These are phyloP conservation scores for Mangifera indica DNA, from an alignment of 345 rosid species.

Conservation along the genomic window DNA sequence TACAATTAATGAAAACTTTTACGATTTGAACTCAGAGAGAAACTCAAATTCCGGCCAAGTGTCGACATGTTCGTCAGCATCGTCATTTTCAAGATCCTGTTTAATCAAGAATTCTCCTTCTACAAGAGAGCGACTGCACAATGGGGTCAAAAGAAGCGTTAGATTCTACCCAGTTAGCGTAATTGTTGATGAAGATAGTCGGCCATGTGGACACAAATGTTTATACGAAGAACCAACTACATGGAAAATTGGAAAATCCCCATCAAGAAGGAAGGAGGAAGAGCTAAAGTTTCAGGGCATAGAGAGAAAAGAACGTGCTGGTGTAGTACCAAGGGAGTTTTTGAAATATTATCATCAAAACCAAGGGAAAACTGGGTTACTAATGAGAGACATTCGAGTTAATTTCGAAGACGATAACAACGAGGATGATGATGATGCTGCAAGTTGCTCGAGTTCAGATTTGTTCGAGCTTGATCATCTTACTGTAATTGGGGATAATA, in stretches of 20 bases:
- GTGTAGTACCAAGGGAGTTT: slow-evolving; percentile 47
- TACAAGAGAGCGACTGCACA: slow-evolving; percentile 47
- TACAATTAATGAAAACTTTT: slow-evolving; percentile 26
- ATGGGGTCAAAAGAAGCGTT: slow-evolving; percentile 62
- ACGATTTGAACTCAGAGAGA: slow-evolving; percentile 25
- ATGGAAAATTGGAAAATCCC: slow-evolving; percentile 47
- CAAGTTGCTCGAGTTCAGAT: slow-evolving; percentile 55
- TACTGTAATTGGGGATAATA: slow-evolving; percentile 20
- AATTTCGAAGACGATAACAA: slow-evolving; percentile 11
- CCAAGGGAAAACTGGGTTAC: slow-evolving; percentile 22
- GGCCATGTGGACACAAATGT: slow-evolving; percentile 50
- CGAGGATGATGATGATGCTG: slow-evolving; percentile 33
- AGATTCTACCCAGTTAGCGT: slow-evolving; percentile 68
- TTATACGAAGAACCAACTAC: slow-evolving; percentile 33
- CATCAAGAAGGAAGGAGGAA: slow-evolving; percentile 28
- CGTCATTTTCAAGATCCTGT: slow-evolving; percentile 84
- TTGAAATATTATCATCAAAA: slow-evolving; percentile 36
- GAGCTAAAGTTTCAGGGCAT: slow-evolving; percentile 13
- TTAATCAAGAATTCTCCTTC: slow-evolving; percentile 62
- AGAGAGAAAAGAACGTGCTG: slow-evolving; percentile 38
- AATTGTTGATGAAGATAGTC: slow-evolving; percentile 55
- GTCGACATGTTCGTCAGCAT: slow-evolving; percentile 69
- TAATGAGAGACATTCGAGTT: background rate
- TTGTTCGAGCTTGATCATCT: slow-evolving; percentile 60
- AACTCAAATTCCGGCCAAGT: slow-evolving; percentile 44